phyloP scores from a whole-genome alignment of 495 filamentous ascomycete genomes.

The Neurospora sp. region DNA sequence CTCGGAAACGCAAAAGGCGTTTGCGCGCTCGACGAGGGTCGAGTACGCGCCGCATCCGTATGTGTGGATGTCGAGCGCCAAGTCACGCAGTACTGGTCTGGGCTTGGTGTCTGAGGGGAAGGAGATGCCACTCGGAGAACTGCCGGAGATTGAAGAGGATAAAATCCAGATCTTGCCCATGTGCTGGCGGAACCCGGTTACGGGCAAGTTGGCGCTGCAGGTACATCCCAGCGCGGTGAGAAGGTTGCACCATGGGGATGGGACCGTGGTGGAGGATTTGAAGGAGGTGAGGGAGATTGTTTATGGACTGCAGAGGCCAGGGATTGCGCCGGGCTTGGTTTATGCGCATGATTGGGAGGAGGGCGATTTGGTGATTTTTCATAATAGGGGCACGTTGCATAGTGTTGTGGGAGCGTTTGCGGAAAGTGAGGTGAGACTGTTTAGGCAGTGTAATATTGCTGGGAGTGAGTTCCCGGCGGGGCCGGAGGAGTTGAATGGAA shows the following conservation, averaged over 20 bases:
- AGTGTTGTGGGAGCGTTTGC: conserved; percentile 64
- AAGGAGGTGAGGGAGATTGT: conserved; percentile 54
- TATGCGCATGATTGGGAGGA: conserved; percentile 69
- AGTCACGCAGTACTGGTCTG: conserved; percentile 53
- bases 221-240: conserved; percentile 59
- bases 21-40: conserved; percentile 51
- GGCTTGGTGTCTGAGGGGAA: conserved; percentile 52
- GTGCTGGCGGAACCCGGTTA: conserved; percentile 62
- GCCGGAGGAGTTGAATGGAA: conserved; percentile 14
- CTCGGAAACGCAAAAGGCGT: conserved; percentile 52
- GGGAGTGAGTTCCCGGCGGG: conserved; percentile 45
- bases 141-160: conserved; percentile 51
- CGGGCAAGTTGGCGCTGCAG: conserved; percentile 56
- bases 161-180: conserved; percentile 62
- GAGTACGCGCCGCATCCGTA: conserved; percentile 71
- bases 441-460: conserved; percentile 68
- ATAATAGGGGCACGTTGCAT: conserved; percentile 63
- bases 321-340: conserved; percentile 53
- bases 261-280: conserved; percentile 55
- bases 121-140: conserved; percentile 44
- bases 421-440: conserved; percentile 58
- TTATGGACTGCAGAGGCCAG: conserved; percentile 59
- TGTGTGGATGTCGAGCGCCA: conserved; percentile 62
- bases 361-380: conserved; percentile 62
- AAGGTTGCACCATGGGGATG: conserved; percentile 51